phyloP scores from a whole-genome alignment of 192 early-diverging fungal species.

The Pecoramyces ruminantium region DNA sequence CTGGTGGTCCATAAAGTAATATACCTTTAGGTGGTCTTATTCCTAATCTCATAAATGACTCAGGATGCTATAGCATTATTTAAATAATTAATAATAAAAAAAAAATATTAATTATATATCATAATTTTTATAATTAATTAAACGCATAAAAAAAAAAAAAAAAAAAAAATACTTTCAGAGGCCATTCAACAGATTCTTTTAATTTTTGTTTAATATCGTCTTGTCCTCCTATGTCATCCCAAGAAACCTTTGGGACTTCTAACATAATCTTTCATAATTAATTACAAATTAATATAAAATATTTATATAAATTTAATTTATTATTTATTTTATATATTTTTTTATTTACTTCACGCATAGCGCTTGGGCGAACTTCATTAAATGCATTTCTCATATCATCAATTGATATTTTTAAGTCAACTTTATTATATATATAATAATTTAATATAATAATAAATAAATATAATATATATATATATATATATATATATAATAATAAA shows the following conservation, averaged over 20 bases:
- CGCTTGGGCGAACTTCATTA: slow-evolving; percentile 41
- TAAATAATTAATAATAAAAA: no score
- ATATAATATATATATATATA: background rate
- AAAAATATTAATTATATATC: no score
- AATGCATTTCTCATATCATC: background rate
- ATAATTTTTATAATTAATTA: no score
- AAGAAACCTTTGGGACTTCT: slow-evolving; percentile 82
- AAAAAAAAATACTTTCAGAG: slow-evolving; percentile 44
- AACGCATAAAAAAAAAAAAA: no score
- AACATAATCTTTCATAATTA: slow-evolving; percentile 58
- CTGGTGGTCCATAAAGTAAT: slow-evolving; percentile 93
- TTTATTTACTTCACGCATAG: slow-evolving; percentile 55
- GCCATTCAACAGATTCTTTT: slow-evolving; percentile 96
- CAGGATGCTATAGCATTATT: slow-evolving; percentile 78
- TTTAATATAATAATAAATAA: background rate
- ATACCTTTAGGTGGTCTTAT: slow-evolving; percentile 95
- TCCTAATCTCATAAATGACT: slow-evolving; percentile 70
- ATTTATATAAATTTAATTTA: no score
- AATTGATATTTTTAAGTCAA: background rate
- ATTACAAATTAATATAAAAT: no score
- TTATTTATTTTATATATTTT: no score
- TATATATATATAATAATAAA: no score
- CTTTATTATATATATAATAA: background rate
- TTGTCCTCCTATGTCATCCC: slow-evolving; percentile 92
- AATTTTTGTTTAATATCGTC: slow-evolving; percentile 74